phyloP scores from a whole-genome alignment of 2,329 filamentous ascomycete species.

The Aspergillus unguis region DNA sequence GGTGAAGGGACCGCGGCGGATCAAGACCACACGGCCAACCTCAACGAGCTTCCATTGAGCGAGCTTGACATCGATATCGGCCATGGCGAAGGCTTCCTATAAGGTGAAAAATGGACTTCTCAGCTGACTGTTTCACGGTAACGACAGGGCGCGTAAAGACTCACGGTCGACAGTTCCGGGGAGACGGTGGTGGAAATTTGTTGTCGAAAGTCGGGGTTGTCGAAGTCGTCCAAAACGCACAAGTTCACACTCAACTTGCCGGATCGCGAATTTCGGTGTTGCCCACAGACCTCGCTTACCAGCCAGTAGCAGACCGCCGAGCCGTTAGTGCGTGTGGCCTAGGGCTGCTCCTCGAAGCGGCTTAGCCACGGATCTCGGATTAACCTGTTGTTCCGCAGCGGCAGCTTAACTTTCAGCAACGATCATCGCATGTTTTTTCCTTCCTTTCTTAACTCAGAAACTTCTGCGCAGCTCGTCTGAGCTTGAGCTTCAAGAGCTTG shows the following conservation, averaged over 20 bases:
- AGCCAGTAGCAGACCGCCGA: slow-evolving; percentile 30
- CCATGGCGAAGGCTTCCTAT: slow-evolving; percentile 68
- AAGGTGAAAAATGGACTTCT: slow-evolving; percentile 25
- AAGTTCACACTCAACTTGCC: slow-evolving; percentile 27
- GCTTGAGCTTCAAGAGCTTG: not conserved
- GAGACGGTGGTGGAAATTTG: slow-evolving; percentile 34
- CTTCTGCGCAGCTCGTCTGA: not conserved
- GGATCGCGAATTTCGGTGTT: slow-evolving; percentile 40
- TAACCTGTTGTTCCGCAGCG: slow-evolving; percentile 25
- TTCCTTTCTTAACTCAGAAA: not conserved
- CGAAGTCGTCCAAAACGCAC: slow-evolving; percentile 34
- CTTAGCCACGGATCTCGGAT: slow-evolving; percentile 12
- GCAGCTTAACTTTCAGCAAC: slow-evolving; percentile 21
- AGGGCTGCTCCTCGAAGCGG: slow-evolving; percentile 30
- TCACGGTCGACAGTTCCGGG: slow-evolving; percentile 43
- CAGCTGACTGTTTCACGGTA: slow-evolving; percentile 21
- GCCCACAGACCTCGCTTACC: slow-evolving; percentile 43
- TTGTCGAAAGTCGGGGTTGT: slow-evolving; percentile 43
- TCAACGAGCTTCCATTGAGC: slow-evolving; percentile 94
- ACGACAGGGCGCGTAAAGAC: slow-evolving; percentile 23
- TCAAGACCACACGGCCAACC: slow-evolving; percentile 94
- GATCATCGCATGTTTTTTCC: slow-evolving; percentile 23
- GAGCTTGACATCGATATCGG: slow-evolving; percentile 76
- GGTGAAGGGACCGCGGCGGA: slow-evolving; percentile 75
- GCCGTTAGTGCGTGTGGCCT: slow-evolving; percentile 27